These are phyloP conservation scores for Saturnispora gosingensis DNA, from an alignment of 805 yeast genomes.

Conservation along the genomic window DNA sequence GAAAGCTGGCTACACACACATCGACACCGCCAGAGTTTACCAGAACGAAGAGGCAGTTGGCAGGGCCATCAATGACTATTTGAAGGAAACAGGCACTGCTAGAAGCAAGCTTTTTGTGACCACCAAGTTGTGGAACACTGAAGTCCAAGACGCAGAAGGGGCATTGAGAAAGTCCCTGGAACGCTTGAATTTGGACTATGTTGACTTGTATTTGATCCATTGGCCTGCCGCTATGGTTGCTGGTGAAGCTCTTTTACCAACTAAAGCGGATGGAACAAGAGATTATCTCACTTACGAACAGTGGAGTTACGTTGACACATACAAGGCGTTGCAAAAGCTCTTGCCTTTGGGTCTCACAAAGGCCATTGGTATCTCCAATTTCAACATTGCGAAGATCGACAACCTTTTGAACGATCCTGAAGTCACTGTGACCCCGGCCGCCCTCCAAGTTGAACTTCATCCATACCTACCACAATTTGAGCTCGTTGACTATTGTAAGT, in stretches of 20 bases:
- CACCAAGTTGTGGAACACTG: constrained; percentile 50
- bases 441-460: constrained; percentile 70
- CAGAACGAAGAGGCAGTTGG: constrained; percentile 54
- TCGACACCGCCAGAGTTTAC: constrained; percentile 69
- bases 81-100: constrained; percentile 47
- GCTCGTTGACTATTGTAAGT: constrained; percentile 42
- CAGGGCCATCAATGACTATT: constrained; percentile 38
- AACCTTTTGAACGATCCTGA: constrained; percentile 40
- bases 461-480: constrained; percentile 62
- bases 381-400: constrained; percentile 45
- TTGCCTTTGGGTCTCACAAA: constrained; percentile 43
- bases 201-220: constrained; percentile 58
- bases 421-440: constrained; percentile 52
- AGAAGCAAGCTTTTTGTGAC: constrained; percentile 50
- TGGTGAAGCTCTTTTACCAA: constrained; percentile 30
- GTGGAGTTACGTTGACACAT: constrained; percentile 46
- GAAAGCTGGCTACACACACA: constrained; percentile 62
- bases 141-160: constrained; percentile 30
- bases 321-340: constrained; percentile 54
- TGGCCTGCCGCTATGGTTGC: constrained; percentile 48
- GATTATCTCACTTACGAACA: constrained; percentile 24
- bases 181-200: constrained; percentile 47
- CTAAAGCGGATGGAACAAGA: constrained; percentile 26
- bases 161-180: constrained; percentile 44
- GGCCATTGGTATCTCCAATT: constrained; percentile 77